Percentiles rank a stretch among this genome's conserved stretches.
phyloP scores from a whole-genome alignment of 1,284 basidiomycete genomes.

The Vanrija sp. region DNA sequence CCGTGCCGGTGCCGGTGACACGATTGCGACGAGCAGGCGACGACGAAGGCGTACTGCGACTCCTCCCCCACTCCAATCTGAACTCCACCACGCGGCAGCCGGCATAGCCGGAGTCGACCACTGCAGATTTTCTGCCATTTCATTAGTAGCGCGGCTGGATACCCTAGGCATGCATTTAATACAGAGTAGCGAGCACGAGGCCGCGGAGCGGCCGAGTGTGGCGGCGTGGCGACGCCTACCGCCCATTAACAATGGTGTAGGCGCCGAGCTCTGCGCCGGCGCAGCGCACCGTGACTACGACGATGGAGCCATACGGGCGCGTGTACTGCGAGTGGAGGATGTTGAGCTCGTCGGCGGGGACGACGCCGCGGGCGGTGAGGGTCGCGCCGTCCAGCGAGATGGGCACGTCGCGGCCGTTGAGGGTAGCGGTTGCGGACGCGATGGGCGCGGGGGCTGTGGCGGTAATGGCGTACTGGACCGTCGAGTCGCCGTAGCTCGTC shows the following conservation, averaged over 20 bases:
- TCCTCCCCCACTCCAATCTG: too few species aligned
- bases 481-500: not conserved
- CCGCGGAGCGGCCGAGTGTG: too few species aligned
- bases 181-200: too few species aligned
- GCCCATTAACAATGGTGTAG: not conserved
- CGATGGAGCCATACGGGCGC: slow-evolving; percentile 2
- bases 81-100: too few species aligned
- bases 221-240: not conserved
- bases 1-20: too few species aligned
- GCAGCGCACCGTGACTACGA: not conserved
- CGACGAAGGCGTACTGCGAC: too few species aligned
- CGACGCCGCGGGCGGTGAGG: not conserved
- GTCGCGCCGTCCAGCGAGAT: not conserved
- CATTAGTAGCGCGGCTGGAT: too few species aligned
- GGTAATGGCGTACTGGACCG: not conserved
- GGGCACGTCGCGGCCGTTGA: not conserved
- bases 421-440: not conserved
- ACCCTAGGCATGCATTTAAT: too few species aligned
- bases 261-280: not conserved
- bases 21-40: too few species aligned
- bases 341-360: not conserved
- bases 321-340: slow-evolving; percentile 6
- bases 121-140: too few species aligned
- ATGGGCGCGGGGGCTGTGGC: not conserved
- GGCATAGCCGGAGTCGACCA: too few species aligned